Evolutionary conservation across 2,329 filamentous ascomycete species (phyloP).

Genomic region (Microcyclospora tardicrescens): DNA sequence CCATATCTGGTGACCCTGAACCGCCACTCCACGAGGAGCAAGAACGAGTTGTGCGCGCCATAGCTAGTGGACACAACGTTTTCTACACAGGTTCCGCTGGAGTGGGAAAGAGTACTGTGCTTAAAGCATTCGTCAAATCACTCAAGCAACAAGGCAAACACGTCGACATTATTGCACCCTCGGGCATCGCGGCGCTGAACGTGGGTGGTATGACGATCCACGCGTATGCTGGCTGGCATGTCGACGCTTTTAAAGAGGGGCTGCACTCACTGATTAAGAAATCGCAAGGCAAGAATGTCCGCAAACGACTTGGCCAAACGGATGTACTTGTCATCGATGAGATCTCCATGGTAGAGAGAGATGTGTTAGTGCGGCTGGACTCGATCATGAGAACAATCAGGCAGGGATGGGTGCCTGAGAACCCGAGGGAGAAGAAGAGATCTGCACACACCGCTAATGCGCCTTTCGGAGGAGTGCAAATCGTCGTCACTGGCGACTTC

Average conservation of each 20-base stretch:
- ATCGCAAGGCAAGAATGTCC: slow-evolving; percentile 21
- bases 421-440: neutral
- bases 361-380: slow-evolving; percentile 41
- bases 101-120: slow-evolving; percentile 45
- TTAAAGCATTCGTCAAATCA: slow-evolving; percentile 35
- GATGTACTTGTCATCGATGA: slow-evolving; percentile 51
- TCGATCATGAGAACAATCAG: slow-evolving; percentile 6
- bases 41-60: neutral
- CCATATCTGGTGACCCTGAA: neutral
- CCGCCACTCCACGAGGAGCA: slow-evolving; percentile 2
- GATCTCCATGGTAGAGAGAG: slow-evolving; percentile 50
- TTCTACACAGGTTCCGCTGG: slow-evolving; percentile 55
- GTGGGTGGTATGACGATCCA: slow-evolving; percentile 45
- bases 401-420: neutral
- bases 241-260: slow-evolving; percentile 30
- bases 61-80: slow-evolving; percentile 36
- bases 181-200: slow-evolving; percentile 45
- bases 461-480: slow-evolving; percentile 6
- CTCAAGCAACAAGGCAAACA: slow-evolving; percentile 23
- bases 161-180: slow-evolving; percentile 46
- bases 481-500: slow-evolving; percentile 48
- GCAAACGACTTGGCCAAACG: slow-evolving; percentile 16
- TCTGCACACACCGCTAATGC: neutral
- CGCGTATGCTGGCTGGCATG: slow-evolving; percentile 45
- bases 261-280: slow-evolving; percentile 6